Evolutionary conservation across 768 basidiomycete genomes (phyloP), one percentile per base, ranked within the genome.

Genomic region (Phlebiopsis flavidoalba): DNA sequence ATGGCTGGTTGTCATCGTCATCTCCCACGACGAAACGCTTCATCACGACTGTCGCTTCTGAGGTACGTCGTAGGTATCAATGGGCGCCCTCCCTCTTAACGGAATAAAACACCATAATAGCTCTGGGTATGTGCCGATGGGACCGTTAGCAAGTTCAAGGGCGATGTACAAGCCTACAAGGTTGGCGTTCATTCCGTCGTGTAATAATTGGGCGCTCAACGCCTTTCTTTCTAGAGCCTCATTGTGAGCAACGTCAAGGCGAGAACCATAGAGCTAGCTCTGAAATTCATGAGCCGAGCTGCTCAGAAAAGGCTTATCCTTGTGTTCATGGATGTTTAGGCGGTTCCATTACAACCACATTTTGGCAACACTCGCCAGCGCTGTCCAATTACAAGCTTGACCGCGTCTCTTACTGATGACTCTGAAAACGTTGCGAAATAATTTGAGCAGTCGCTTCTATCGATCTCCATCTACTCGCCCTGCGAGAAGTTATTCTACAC

Each of bases 21-120:
- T 95, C 66, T 94, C 91, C 63, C 95, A 97, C 83, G 95, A 98
- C 79, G 94, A 96, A n/a, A 70, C 79, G 93, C 54, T 98, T 96
- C 72, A 96, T 95, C 67, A 95, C 93, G 15, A 87, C 85, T 15
- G 93, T 95, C 19, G 89, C 92, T 4, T 86, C 84, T 71, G 88
- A 94, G 80, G 92, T 91, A 65, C 26, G 81, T 65, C 31, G 37
- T 12, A 11, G 12, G 2, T n/a, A 17, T 49, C 7, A n/a, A 8
- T 22, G 15, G 36, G 47, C 47, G 22, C 35, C 48, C 61, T 5
- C 60, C 61, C 43, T 54, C 59, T 45, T 60, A n/a, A n/a, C n/a
- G n/a, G 65, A 61, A 59, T 62, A 52, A 46, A 10, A 43, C 64
- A 46, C 3, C 55, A 8, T 69, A 21, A 1, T 45, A 95, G 91